Percentiles rank a stretch among this genome's conserved stretches.
Evolutionary conservation across 441 rosid species (phyloP).

Genomic region (Rhodomyrtus psidioides): DNA sequence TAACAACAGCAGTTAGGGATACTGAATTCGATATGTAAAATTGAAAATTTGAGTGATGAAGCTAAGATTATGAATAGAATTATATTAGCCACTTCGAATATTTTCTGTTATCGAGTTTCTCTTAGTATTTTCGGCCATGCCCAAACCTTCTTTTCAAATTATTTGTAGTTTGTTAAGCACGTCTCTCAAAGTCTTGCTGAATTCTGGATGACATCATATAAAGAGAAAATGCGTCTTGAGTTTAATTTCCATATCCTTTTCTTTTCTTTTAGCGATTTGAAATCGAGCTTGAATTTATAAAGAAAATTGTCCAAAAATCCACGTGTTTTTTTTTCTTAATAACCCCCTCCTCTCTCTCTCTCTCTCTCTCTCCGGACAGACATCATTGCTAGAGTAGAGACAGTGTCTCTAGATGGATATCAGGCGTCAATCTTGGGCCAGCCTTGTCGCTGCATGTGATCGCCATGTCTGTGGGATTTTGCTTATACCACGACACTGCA

Average conservation of each 20-base stretch:
- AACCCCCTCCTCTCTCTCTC: background rate
- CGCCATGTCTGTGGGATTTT: background rate
- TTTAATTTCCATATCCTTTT: background rate
- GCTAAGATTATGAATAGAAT: background rate
- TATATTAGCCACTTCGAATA: background rate
- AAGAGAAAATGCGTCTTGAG: background rate
- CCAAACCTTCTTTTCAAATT: background rate
- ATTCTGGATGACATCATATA: background rate
- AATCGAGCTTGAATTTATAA: background rate
- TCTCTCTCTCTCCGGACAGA: background rate
- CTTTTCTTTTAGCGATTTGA: background rate
- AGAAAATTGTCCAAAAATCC: background rate
- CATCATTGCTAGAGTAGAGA: background rate
- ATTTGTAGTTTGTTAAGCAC: background rate
- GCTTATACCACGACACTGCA: background rate
- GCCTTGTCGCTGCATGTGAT: slow-evolving; percentile 15
- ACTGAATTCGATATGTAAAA: background rate
- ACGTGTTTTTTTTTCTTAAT: background rate
- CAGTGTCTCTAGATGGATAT: slow-evolving; percentile 1
- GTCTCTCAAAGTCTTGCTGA: background rate
- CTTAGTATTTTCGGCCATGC: background rate
- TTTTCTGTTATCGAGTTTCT: background rate
- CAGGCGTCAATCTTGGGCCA: slow-evolving; percentile 24
- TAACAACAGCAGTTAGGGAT: background rate
- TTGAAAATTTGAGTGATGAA: background rate